Conservation (phyloP, 495 filamentous ascomycete genomes). For the Astrothelium subdiscretum region DNA sequence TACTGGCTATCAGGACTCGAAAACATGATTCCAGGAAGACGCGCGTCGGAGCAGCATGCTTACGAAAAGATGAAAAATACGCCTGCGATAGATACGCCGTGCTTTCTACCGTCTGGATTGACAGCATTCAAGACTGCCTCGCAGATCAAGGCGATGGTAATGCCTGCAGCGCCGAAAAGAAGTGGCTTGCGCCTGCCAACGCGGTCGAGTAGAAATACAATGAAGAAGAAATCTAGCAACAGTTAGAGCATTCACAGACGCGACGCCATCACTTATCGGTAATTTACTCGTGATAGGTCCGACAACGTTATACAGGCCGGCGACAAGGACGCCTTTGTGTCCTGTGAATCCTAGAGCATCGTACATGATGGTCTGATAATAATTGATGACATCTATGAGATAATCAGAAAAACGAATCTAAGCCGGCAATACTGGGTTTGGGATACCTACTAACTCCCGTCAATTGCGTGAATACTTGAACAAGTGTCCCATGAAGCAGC, state of each 20-base stretch:
- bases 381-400: slow-evolving; percentile 42
- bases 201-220: slow-evolving; percentile 14
- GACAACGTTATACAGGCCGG: slow-evolving; percentile 49
- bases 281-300: slow-evolving; percentile 36
- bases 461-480: slow-evolving; percentile 20
- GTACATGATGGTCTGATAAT: slow-evolving; percentile 51
- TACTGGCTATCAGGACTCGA: neutral
- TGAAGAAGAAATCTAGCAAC: slow-evolving; percentile 28
- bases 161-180: slow-evolving; percentile 26
- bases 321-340: slow-evolving; percentile 39
- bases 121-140: slow-evolving; percentile 33
- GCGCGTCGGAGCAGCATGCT: neutral
- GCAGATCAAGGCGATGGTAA: slow-evolving; percentile 33
- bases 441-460: slow-evolving; percentile 3
- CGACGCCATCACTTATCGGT: neutral
- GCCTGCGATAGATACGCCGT: slow-evolving; percentile 32
- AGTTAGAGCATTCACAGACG: neutral
- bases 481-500: slow-evolving; percentile 31
- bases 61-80: slow-evolving; percentile 38
- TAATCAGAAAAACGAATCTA: slow-evolving; percentile 3
- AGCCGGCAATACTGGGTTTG: no score
- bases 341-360: slow-evolving; percentile 44
- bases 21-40: neutral
- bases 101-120: slow-evolving; percentile 27
- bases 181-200: neutral